Evolutionary conservation across 352 stramenopile species (phyloP), one percentile per base, ranked within the genome.

Genomic region (Saprolegnia parasitica): DNA sequence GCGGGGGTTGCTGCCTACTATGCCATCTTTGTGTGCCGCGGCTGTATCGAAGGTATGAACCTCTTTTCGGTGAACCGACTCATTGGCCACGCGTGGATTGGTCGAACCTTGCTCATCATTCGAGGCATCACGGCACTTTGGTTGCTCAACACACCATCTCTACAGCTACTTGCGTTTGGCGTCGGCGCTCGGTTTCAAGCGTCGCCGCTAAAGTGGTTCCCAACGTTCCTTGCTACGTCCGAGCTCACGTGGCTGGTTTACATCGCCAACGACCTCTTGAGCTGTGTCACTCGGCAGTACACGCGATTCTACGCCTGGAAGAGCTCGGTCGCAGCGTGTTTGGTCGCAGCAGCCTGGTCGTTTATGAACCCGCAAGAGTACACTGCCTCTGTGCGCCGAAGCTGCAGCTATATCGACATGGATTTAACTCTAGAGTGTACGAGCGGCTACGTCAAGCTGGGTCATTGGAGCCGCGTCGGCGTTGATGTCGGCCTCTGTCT

Each of bases 331-430:
- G 56, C 29, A 46, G 73, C 49, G 21, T 77, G 10, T n/a, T 13
- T 37, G 26, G 11, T 37, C 56, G 56, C n/a, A 3, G 46, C 11
- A 1, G 40, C 29, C 24, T 18, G 13, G 18, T 37, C 40, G 16
- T 65, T 52, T 8, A 23, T 29, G 15, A 4, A 10, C 5, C 40
- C 58, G 2, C n/a, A 16, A 20, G 23, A 5, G 40, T 37, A 58
- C 52, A 35, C 3, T 29, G 37, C 58, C 50, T 21, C 4, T 50
- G 29, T 56, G 49, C 29, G 39, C 63, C 86, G 74, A 23, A 74
- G 68, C 23, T 79, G 74, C 56, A 68, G 64, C 47, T 81, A 67
- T 50, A 78, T 56, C 4, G 74, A 49, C 32, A 63, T 73, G n/a
- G 81, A 78, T 21, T 76, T 68, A 49, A 50, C 37, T 47, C 56